These are phyloP conservation scores for Scalesia atractyloides DNA, from an alignment of 129 eudicot genomes.

Conservation along the genomic window DNA sequence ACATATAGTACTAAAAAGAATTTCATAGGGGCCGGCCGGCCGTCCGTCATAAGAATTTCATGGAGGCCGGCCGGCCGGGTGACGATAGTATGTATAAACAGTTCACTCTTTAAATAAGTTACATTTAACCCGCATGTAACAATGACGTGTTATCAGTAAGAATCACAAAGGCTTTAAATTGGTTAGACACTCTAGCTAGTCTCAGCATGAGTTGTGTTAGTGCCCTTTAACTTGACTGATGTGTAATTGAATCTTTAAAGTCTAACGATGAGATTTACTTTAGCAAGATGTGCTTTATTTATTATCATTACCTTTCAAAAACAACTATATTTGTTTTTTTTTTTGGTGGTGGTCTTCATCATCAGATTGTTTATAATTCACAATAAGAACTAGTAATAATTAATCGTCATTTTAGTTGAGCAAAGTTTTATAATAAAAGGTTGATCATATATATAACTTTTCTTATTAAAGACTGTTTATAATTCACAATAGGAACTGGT, in stretches of 20 bases:
- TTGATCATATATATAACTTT: background rate
- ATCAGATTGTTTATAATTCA: too few species aligned
- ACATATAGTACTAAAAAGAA: too few species aligned
- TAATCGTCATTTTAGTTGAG: background rate
- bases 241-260: constrained; percentile 5
- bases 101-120: background rate
- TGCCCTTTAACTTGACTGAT: constrained; percentile 4
- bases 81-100: too few species aligned
- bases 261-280: constrained; percentile 3
- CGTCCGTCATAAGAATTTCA: too few species aligned
- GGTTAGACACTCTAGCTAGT: background rate
- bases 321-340: background rate
- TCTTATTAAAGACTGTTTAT: background rate
- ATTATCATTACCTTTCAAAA: background rate
- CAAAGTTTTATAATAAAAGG: background rate
- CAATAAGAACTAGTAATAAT: too few species aligned
- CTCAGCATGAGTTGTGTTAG: constrained; percentile 7
- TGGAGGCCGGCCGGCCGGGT: too few species aligned
- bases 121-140: background rate
- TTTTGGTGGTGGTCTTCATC: background rate
- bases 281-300: background rate
- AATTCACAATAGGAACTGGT: background rate
- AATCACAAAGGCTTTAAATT: background rate
- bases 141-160: too few species aligned
- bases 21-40: too few species aligned